These are phyloP conservation scores for Phytophthora fragariae DNA, from an alignment of 352 stramenopile species.

Conservation along the genomic window DNA sequence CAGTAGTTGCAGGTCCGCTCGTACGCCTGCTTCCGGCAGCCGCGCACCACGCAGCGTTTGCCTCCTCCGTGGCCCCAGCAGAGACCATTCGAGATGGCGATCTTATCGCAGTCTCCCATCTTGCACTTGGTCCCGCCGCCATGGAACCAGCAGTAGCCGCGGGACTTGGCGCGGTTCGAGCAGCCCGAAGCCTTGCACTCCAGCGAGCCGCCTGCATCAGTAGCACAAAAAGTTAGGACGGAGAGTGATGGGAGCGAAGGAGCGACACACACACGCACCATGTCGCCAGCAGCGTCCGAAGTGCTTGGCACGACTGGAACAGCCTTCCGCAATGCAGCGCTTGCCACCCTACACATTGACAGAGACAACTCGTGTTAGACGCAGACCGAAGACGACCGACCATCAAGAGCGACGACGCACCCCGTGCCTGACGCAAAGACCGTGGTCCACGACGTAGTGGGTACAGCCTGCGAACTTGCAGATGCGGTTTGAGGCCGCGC, in stretches of 20 bases:
- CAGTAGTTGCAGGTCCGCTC: slow-evolving; percentile 73
- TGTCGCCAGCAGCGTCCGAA: slow-evolving; percentile 73
- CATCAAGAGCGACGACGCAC: slow-evolving; percentile 33
- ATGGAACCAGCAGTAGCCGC: slow-evolving; percentile 84
- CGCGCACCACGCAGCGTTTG: slow-evolving; percentile 59
- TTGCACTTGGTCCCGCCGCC: slow-evolving; percentile 83
- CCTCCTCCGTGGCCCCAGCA: slow-evolving; percentile 79
- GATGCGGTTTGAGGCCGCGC: slow-evolving; percentile 53
- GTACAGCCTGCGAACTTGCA: slow-evolving; percentile 70
- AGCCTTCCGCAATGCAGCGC: slow-evolving; percentile 60
- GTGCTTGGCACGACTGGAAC: slow-evolving; percentile 72
- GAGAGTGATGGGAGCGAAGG: background rate
- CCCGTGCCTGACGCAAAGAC: slow-evolving; percentile 68
- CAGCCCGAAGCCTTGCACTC: slow-evolving; percentile 73
- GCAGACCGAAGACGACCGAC: background rate
- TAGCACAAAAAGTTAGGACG: background rate
- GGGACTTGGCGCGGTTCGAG: slow-evolving; percentile 78
- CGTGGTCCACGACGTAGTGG: slow-evolving; percentile 76
- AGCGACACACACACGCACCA: slow-evolving; percentile 24
- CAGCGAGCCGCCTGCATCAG: slow-evolving; percentile 48
- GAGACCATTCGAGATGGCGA: slow-evolving; percentile 74
- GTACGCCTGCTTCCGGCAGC: slow-evolving; percentile 65
- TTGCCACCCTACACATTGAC: slow-evolving; percentile 55
- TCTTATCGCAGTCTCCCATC: slow-evolving; percentile 63
- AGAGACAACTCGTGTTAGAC: background rate